Evolutionary conservation across 371 early-diverging fungal genomes (phyloP), one percentile per base, ranked within the genome.

Genomic region (Mucor irregularis): DNA sequence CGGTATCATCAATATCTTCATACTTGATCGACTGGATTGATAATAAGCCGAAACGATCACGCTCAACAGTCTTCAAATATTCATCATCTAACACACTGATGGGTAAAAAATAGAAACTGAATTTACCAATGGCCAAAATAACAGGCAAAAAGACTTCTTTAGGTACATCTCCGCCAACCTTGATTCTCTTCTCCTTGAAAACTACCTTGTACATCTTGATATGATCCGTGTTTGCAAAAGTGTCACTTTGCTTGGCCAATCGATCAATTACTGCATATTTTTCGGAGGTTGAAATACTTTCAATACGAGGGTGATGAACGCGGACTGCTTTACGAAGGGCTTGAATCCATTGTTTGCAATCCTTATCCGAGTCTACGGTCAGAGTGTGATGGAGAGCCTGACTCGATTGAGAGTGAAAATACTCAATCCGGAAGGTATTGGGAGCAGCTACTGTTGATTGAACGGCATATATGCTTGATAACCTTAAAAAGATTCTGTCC

Each of bases 51-150:
- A 68, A 65, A 3, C 77, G 69, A 38, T 73, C 77, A 0, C 74
- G 66, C 17, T 67, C 71, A 2, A 76, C 57, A 0, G 49, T 30
- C 34, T 72, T 72, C 10, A 64, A 51, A 31, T 72, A 70, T 19
- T 57, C 61, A 19, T 61, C 55, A 22, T 63, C 65, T 24, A 53
- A 16, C 10, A 56, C 53, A 5, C 52, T 34, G 0, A 49, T 43
- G 0, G 74, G 77, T 25, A 73, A 47, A 0, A 76, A 21, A 17
- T 76, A 76, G 16, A 76, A 58, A 34, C 73, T 76, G 38, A 63
- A 69, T 54, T 67, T 71, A 13, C 77, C 77, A 38, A 76, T 64
- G 1, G 62, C 77, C 10, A 76, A 39, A n/a, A 71, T 46, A 6
- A 76, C 61, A 0, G 62, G 61, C 10, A 58, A 25, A 25, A 66